phyloP scores from a whole-genome alignment of 208 protist species.

The Leishmania turanica region DNA sequence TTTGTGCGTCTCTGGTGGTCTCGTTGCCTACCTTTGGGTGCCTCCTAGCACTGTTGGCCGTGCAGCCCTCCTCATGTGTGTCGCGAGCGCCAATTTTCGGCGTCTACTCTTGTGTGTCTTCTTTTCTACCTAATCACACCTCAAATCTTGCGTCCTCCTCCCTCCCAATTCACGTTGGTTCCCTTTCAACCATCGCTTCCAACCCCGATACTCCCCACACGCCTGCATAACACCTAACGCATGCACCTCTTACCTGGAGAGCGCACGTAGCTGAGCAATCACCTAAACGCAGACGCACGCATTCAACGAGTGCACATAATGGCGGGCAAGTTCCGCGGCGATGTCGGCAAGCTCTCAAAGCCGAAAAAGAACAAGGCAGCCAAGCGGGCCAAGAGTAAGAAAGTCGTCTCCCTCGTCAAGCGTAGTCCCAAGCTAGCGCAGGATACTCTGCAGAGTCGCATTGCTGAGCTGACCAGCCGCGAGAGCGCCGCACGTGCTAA shows the following conservation, averaged over 20 bases:
- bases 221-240: background rate
- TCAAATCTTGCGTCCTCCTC: background rate
- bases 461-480: slow-evolving; percentile 62
- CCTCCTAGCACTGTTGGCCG: background rate
- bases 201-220: background rate
- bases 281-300: slow-evolving; percentile 3
- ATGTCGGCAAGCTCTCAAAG: slow-evolving; percentile 70
- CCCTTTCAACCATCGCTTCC: background rate
- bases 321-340: slow-evolving; percentile 82
- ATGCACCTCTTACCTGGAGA: background rate
- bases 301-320: slow-evolving; percentile 41
- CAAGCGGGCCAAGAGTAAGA: slow-evolving; percentile 56
- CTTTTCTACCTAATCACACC: background rate
- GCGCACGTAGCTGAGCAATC: background rate
- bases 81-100: background rate
- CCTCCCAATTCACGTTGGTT: background rate
- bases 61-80: background rate
- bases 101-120: background rate
- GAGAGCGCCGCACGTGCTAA: background rate
- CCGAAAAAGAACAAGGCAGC: slow-evolving; percentile 57
- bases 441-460: slow-evolving; percentile 55
- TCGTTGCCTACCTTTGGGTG: background rate
- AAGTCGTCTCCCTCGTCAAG: slow-evolving; percentile 66
- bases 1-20: background rate
- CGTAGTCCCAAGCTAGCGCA: slow-evolving; percentile 68